A percentile compares a stretch with the other conserved stretches of the same genome.
Conservation (phyloP, 805 yeast genomes). For the Blastobotrys americana region DNA sequence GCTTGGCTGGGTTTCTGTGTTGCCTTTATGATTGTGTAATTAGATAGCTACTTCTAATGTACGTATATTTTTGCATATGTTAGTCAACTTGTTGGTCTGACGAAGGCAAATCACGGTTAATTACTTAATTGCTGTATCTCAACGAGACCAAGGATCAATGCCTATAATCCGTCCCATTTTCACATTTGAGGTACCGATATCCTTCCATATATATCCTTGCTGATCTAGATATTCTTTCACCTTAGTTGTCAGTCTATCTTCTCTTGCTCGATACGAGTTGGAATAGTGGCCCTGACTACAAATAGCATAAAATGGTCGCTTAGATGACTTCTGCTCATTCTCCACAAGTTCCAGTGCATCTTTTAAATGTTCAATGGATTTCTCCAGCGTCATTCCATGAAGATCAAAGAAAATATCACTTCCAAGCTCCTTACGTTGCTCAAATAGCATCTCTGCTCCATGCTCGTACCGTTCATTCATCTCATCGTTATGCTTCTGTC, state of each 20-base stretch:
- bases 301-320: conserved; percentile 28
- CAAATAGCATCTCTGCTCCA: conserved; percentile 26
- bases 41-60: too few relatives aligned
- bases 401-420: conserved; percentile 28
- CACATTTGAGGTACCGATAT: conserved; percentile 28
- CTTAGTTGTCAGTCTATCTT: conserved; percentile 28
- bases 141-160: conserved; percentile 38
- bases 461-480: conserved; percentile 23
- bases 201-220: conserved; percentile 35
- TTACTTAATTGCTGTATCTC: too few relatives aligned
- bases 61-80: too few relatives aligned
- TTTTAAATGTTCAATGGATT: conserved; percentile 28
- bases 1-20: too few relatives aligned
- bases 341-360: conserved; percentile 20
- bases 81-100: too few relatives aligned
- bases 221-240: conserved; percentile 30
- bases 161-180: conserved; percentile 35
- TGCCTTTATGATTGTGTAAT: too few relatives aligned
- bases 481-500: conserved; percentile 26
- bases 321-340: conserved; percentile 18
- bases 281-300: conserved; percentile 30
- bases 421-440: conserved; percentile 19
- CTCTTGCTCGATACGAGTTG: conserved; percentile 13
- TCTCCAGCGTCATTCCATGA: conserved; percentile 32
- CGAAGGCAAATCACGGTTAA: too few relatives aligned